Evolutionary conservation across 129 eudicot genomes (phyloP).

Genomic region (Flaveria brownii): DNA sequence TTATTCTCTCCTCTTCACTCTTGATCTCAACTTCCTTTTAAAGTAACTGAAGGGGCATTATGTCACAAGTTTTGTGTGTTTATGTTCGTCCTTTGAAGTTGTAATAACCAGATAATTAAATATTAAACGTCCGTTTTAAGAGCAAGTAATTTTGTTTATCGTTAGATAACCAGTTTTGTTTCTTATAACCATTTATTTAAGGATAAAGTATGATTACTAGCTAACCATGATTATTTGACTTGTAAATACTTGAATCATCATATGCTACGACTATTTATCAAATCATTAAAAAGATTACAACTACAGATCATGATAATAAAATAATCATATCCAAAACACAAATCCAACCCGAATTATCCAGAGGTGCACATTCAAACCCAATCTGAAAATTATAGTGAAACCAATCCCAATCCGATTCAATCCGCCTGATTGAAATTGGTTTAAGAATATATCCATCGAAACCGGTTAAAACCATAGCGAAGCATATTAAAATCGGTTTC

Average conservation of each 20-base stretch:
- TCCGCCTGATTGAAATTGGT: too few relatives aligned
- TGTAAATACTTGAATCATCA: neutral
- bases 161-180: neutral
- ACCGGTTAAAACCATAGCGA: too few relatives aligned
- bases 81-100: neutral
- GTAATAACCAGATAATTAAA: neutral
- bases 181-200: neutral
- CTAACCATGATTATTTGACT: neutral
- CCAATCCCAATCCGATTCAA: too few relatives aligned
- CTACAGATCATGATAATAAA: neutral
- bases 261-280: too few relatives aligned
- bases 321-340: neutral
- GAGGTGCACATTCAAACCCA: too few relatives aligned
- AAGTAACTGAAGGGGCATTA: constrained; percentile 10
- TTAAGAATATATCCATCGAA: too few relatives aligned
- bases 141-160: neutral
- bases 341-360: neutral
- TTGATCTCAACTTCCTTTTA: constrained; percentile 14
- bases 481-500: too few relatives aligned
- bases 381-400: too few relatives aligned
- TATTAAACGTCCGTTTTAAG: neutral
- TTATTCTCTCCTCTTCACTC: constrained; percentile 35
- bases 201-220: neutral
- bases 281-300: too few relatives aligned
- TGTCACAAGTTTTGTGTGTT: neutral